phyloP scores from a whole-genome alignment of 768 basidiomycete genomes.

The Amanita thiersii region DNA sequence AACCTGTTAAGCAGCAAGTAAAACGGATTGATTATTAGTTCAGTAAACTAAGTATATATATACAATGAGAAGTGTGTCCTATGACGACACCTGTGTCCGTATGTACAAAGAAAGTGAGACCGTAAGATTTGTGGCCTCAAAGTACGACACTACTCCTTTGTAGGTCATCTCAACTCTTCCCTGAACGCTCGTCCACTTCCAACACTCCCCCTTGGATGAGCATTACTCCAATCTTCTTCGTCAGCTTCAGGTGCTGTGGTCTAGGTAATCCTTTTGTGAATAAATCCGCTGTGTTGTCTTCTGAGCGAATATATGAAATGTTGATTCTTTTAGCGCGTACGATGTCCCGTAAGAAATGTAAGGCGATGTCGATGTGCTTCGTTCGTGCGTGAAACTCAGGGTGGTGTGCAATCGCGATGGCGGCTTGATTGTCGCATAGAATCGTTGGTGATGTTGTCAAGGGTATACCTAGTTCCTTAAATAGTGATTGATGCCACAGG shows the following conservation, averaged over 20 bases:
- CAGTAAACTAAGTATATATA: too few species aligned
- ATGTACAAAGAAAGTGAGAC: too few species aligned
- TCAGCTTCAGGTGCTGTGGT: slow-evolving; percentile 1
- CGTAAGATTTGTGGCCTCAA: too few species aligned
- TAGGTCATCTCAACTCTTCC: too few species aligned
- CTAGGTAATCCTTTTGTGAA: slow-evolving; percentile 13
- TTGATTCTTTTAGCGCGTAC: slow-evolving; percentile 6
- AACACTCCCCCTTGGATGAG: slow-evolving; percentile 12
- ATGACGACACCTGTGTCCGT: too few species aligned
- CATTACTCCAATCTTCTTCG: slow-evolving; percentile 3
- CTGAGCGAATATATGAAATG: slow-evolving; percentile 8
- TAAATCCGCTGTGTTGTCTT: slow-evolving; percentile 13
- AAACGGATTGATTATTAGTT: too few species aligned
- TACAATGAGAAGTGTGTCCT: too few species aligned
- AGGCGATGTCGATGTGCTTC: slow-evolving; percentile 16
- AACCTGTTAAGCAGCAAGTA: too few species aligned
- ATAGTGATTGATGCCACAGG: slow-evolving; percentile 15
- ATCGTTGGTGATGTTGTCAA: slow-evolving; percentile 2
- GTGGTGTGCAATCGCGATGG: slow-evolving; percentile 13
- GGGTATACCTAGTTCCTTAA: slow-evolving; percentile 10
- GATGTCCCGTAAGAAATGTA: slow-evolving; percentile 11
- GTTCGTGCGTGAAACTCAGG: slow-evolving; percentile 15
- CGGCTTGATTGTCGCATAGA: slow-evolving; percentile 14
- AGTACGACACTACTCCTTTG: too few species aligned
- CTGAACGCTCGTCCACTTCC: slow-evolving; percentile 1